Conservation (phyloP, 164 flowering plant genomes). For the Chimonanthus praecox region DNA sequence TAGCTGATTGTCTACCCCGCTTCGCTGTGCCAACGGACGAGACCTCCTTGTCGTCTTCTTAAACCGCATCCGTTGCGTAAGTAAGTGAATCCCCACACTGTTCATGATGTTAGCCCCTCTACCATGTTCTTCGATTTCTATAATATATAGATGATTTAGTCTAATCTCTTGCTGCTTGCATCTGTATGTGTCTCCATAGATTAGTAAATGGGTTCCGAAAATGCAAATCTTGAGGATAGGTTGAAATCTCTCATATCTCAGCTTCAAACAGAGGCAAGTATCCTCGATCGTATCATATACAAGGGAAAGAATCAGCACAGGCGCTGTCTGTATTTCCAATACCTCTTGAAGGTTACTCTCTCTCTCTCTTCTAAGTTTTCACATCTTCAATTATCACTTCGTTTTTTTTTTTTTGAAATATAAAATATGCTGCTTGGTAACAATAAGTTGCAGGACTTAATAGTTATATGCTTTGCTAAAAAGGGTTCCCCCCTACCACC, state of each 20-base stretch:
- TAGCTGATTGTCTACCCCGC: too few relatives aligned
- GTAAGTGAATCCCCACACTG: too few relatives aligned
- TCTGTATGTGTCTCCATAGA: slow-evolving; percentile 3
- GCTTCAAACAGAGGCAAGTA: slow-evolving; percentile 43
- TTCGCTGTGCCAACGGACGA: too few relatives aligned
- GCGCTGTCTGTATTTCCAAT: slow-evolving; percentile 57
- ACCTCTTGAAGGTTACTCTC: slow-evolving; percentile 48
- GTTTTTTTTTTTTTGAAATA: neutral
- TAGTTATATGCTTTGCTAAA: too few relatives aligned
- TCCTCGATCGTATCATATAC: slow-evolving; percentile 63
- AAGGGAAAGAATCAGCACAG: slow-evolving; percentile 84
- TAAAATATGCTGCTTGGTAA: too few relatives aligned
- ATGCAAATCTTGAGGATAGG: slow-evolving; percentile 31
- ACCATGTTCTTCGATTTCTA: too few relatives aligned
- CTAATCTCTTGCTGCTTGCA: neutral
- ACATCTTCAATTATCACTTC: neutral
- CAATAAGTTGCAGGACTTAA: too few relatives aligned
- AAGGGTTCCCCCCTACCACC: too few relatives aligned
- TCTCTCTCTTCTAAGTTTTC: neutral
- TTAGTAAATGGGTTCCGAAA: slow-evolving; percentile 27
- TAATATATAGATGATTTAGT: neutral
- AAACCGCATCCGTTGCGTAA: too few relatives aligned
- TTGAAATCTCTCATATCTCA: slow-evolving; percentile 37
- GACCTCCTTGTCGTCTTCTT: too few relatives aligned
- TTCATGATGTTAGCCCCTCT: too few relatives aligned